Evolutionary conservation across 139 green algal species (phyloP), one percentile per base, ranked within the genome.

Genomic region (Nannochloris sp.): DNA sequence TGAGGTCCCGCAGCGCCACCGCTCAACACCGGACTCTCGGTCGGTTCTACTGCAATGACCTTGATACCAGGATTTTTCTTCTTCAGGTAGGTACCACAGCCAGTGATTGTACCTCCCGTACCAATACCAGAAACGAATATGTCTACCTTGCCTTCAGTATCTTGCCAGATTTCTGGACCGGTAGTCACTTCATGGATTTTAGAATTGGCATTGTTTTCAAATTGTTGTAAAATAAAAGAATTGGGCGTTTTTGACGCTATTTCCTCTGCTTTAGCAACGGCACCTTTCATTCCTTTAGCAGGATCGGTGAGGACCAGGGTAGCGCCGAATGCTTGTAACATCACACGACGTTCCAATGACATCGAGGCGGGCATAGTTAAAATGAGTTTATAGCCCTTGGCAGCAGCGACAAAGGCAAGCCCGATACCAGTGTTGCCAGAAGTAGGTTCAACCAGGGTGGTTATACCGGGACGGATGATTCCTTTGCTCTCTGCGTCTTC

Each of bases 291-390:
- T 53, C 79, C 79, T 69, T 83, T 56, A 5, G 24, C 23, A 34
- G 34, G 19, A 6, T 94, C 84, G 2, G 90, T 97, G 2, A 97
- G 78, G 56, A 95, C 86, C 58, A 97, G 77, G 80, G 94, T 73
- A 4, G 90, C 90, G 13, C 90, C 90, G 66, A 97, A 95, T 0
- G 90, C 90, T 32, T 80, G 72, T 46, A 97, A 77, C 74, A 99
- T 77, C 54, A 98, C 89, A 36, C 95, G 78, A 0, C 95, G 81
- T 81, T 99, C 95, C 3, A 95, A 78, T 30, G 77, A 92, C 92
- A 98, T 99, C 56, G 85, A 95, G 4, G 93, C 92, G 1, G 95
- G 95, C 95, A 99, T 99, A 42, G 94, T 98, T 12, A 99, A 81
- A 31, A 96, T 80, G 36, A 96, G 81, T 72, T 90, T 87, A 85